These are phyloP conservation scores for Psidium guajava DNA, from an alignment of 345 rosid species.

Conservation along the genomic window DNA sequence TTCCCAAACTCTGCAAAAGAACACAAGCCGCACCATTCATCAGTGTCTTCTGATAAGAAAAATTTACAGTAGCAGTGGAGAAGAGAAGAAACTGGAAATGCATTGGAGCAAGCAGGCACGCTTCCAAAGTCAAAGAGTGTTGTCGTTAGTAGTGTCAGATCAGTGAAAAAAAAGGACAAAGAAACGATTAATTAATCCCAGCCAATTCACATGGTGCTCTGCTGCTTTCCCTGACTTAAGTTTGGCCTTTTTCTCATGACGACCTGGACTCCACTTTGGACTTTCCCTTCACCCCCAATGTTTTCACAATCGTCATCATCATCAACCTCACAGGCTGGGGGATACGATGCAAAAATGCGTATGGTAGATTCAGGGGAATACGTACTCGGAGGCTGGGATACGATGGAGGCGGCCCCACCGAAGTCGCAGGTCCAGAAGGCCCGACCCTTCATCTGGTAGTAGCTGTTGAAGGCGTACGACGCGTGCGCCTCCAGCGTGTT, in stretches of 20 bases:
- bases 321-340: neutral
- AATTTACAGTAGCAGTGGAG: neutral
- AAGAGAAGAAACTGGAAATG: neutral
- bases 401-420: slow-evolving; percentile 82
- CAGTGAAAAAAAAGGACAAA: neutral
- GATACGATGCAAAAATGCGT: neutral
- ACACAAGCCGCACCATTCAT: too few relatives aligned
- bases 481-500: slow-evolving; percentile 84
- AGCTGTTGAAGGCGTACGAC: slow-evolving; percentile 91
- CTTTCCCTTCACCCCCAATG: too few relatives aligned
- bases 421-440: slow-evolving; percentile 67
- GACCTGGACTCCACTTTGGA: neutral
- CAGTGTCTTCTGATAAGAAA: too few relatives aligned
- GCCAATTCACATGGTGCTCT: neutral
- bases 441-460: slow-evolving; percentile 67
- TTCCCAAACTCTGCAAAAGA: slow-evolving; percentile 39
- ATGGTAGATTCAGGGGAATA: neutral
- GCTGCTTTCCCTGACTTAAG: too few relatives aligned
- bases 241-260: neutral
- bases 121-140: too few relatives aligned
- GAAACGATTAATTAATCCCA: neutral
- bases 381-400: slow-evolving; percentile 74
- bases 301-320: too few relatives aligned
- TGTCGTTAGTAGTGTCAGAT: neutral
- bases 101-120: neutral